phyloP scores from a whole-genome alignment of 345 rosid genomes.

The Lenwebbia sp. region DNA sequence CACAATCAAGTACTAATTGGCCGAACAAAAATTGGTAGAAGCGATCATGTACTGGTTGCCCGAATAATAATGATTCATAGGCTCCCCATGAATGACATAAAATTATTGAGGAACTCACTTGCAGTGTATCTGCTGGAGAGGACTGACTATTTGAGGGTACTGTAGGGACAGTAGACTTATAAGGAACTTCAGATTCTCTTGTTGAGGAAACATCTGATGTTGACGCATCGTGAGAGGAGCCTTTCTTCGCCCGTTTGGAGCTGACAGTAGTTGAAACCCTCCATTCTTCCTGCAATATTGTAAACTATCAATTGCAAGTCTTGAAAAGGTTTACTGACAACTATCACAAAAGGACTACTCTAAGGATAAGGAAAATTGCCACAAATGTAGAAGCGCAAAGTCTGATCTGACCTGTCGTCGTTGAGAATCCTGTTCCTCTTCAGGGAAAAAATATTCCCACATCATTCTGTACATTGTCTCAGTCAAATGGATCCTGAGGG shows the following conservation, averaged over 20 bases:
- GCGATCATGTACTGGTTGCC: background rate
- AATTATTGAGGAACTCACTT: constrained; percentile 18
- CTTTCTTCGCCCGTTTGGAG: constrained; percentile 82
- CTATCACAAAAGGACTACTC: background rate
- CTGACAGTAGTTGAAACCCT: constrained; percentile 84
- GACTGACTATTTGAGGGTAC: constrained; percentile 13
- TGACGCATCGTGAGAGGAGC: constrained; percentile 50
- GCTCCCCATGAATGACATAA: background rate
- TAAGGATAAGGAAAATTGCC: background rate
- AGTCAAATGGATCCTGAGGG: constrained; percentile 91
- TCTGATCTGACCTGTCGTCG: constrained; percentile 65
- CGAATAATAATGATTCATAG: background rate
- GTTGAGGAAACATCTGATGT: constrained; percentile 32
- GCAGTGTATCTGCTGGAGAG: constrained; percentile 19
- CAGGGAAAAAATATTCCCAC: constrained; percentile 96
- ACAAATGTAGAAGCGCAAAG: background rate
- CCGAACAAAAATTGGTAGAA: background rate
- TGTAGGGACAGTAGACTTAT: constrained; percentile 30
- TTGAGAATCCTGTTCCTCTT: constrained; percentile 97
- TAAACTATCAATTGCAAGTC: background rate
- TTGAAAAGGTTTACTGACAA: background rate
- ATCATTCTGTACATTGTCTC: constrained; percentile 97
- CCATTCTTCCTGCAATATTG: constrained; percentile 77
- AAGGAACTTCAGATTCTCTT: constrained; percentile 53
- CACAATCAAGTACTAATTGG: background rate